phyloP scores from a whole-genome alignment of 495 filamentous ascomycete genomes.

The Xylona heveae region DNA sequence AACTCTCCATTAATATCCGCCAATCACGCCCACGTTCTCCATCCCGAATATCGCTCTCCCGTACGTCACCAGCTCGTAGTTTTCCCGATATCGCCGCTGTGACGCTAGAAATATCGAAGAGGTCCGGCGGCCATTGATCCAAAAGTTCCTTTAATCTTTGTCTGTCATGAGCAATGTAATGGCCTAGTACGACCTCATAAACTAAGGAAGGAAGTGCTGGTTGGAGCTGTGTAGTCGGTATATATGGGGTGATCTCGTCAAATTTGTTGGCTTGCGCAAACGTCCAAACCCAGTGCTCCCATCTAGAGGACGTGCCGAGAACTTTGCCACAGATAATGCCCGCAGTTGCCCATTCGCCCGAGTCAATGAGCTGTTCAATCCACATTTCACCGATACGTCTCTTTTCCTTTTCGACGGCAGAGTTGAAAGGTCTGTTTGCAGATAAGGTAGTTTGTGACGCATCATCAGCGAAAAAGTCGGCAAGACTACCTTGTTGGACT shows the following conservation, averaged over 20 bases:
- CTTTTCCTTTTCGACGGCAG: constrained; percentile 72
- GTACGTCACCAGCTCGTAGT: constrained; percentile 42
- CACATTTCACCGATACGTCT: constrained; percentile 79
- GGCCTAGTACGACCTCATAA: constrained; percentile 67
- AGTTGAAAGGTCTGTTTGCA: constrained; percentile 18
- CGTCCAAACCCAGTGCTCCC: constrained; percentile 87
- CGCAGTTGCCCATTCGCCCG: constrained; percentile 52
- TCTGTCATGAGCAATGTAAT: constrained; percentile 60
- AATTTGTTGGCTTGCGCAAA: constrained; percentile 71
- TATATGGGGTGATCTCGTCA: constrained; percentile 70
- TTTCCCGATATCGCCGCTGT: constrained; percentile 51
- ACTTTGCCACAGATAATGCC: constrained; percentile 64
- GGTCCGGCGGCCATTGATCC: constrained; percentile 61
- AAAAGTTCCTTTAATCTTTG: constrained; percentile 54
- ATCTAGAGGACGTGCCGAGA: constrained; percentile 50
- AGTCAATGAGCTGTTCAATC: constrained; percentile 61
- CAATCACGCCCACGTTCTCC: constrained; percentile 51
- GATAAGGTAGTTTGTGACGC: constrained; percentile 34
- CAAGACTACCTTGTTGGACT: constrained; percentile 30
- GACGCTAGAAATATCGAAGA: constrained; percentile 56
- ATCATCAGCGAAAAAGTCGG: constrained; percentile 65
- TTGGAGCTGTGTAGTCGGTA: constrained; percentile 52
- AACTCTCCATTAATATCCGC: constrained; percentile 58
- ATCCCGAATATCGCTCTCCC: constrained; percentile 44
- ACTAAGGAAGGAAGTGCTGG: constrained; percentile 62